Base-by-base conservation (phyloP, 2,329 filamentous ascomycete species). In the Clarireedia sp. region DNA sequence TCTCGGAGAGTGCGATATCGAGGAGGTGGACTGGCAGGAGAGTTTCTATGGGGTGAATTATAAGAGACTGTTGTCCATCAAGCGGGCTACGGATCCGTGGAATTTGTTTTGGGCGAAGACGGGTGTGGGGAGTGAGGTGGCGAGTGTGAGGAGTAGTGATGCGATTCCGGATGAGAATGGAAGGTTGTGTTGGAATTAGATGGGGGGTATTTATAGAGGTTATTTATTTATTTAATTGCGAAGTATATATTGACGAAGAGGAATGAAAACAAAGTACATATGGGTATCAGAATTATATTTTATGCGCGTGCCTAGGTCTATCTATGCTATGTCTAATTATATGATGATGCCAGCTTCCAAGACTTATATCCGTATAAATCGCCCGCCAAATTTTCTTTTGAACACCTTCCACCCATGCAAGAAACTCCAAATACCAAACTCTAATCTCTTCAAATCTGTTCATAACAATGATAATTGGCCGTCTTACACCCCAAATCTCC, bases 21-120 rank as follows among this genome's bases (percentile, higher is more conserved):
- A 49, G 16, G 58, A 58, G 50, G 43, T 50, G 6, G 40, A 58
- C 40, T 58, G 52, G 38, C 53, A 61, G 36, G 36, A 58, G 7
- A 55, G 21, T 44, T 77, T 77, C 62, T 78, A 72, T 58, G 76
- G 75, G 0, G 23, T 19, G 2, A 50, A 57, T 43, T 61, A 62
- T 48, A 51, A 55, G 19, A 37, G 51, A 10, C 44, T 62, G 17
- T 29, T 60, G 38, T 7, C 46, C 4, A 60, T 61, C 10, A 63
- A 63, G 54, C 48, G 56, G 33, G 38, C 19, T 21, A 45, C 47
- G 19, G 60, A 60, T 57, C 61, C 60, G 5, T 53, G 45, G 48
- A 48, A 55, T 46, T 33, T 63, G 3, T 62, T 63, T 9, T 62
- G 41, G 17, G 55, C 61, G 3, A 44, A 54, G 51, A 62, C 56